Base-by-base conservation (phyloP, 192 early-diverging fungal species). In the Entomortierella beljakovae region DNA sequence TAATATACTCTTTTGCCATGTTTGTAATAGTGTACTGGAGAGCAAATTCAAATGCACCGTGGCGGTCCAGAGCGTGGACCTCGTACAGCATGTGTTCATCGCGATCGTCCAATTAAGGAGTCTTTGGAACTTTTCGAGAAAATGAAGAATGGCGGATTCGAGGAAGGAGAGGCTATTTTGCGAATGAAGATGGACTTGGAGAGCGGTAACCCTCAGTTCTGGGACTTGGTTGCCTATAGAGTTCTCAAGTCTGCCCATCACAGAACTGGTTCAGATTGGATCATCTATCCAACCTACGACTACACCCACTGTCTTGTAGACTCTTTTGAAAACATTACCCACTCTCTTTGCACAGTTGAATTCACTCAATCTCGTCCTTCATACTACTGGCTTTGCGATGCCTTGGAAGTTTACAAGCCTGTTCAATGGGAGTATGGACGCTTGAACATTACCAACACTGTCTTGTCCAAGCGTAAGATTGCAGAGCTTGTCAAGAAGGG, bases 131-230 rank as follows among this genome's bases (percentile, higher is more conserved):
- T 99, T 83, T 99, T 99, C 85, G 83, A 94, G 59, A 95, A 94
- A 81, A 99, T 99, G 98, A 98, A 97, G 87, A 92, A 94, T 63
- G 98, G 98, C n/a, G 82, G 92, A 35, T 99, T 97, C 83, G 90
- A 88, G 22, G 96, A 97, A 77, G 92, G 94, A 37, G 89, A 94
- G 76, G 94, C 94, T 5, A 97, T 89, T 42, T 68, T 99, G 83
- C 91, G 98, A 71, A 99, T 99, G 98, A 99, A 99, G 88, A 99
- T 99, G 97, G 94, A 99, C 76, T 88, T 99, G 84, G 88, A 94
- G 80, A 92, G 94, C 82, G 95, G 94, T 50, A 99, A 98, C 81
- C 96, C 97, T 35, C 96, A 97, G 88, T 98, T 99, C 88, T 99
- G 98, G 98, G 97, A 99, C 72, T 84, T 97, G 74, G 92, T 98